Base-by-base conservation (phyloP, 352 stramenopile species). In the Pythium insidiosum region DNA sequence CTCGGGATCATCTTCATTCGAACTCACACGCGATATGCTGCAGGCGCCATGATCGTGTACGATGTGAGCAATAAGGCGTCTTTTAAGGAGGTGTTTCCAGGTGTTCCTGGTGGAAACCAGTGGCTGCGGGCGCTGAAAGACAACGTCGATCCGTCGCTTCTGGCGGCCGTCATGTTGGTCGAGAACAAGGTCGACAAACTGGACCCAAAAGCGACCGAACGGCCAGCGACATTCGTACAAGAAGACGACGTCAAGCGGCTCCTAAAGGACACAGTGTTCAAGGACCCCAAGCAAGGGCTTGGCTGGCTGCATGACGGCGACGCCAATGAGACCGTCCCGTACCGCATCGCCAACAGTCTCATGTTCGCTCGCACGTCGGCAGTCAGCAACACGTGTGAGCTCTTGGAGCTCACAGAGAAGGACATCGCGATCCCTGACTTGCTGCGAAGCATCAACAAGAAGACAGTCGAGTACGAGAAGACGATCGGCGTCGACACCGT, bases 151-250 rank as follows among this genome's bases (percentile, higher is more conserved):
- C 72, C 56, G 15, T 36, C 51, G 16, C 45, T 85, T 13, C 49
- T 88, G 9, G 69, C 67, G 0, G 74, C 60, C 1, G 68, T 66
- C 19, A 83, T 85, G 72, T 66, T 88, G 19, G 69, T 88, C 24
- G 72, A 82, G 50, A 88, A 88, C 62, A 88, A 88, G 49, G 68
- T 58, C 18, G 75, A 88, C 47, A 67, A 77, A 39, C 47, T 82
- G 6, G 51, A 68, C 21, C 6, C 47, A 5, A 70, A 64, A 34
- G 49, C 58, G 6, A 22, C 50, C 4, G 59, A 80, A 30, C 58
- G 65, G 1, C 66, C 66, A 5, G 22, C 61, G 5, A 48, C 50
- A 0, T 78, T 77, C 37, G 67, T 79, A 5, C 56, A 81, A 36
- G 58, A 81, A 19, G 55, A 62, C 3, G 65, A 79, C 9, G 57